phyloP scores from a whole-genome alignment of 768 basidiomycete species.

The Macrocybe gigantea region DNA sequence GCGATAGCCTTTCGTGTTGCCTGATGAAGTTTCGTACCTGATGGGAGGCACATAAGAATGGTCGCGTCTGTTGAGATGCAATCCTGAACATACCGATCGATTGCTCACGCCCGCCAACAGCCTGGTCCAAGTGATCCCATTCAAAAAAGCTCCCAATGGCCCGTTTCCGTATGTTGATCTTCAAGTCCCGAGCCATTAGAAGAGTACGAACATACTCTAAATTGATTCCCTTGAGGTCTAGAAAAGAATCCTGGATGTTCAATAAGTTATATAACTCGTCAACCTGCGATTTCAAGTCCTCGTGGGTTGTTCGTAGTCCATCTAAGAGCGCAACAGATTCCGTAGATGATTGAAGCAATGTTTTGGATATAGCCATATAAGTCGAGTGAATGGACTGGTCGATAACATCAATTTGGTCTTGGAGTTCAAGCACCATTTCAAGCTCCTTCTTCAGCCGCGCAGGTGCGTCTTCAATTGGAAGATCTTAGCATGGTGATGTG shows the following conservation, averaged over 20 bases:
- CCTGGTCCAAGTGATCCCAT: constrained; percentile 28
- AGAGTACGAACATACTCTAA: constrained; percentile 24
- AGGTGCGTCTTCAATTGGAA: constrained; percentile 18
- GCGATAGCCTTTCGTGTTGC: constrained; percentile 22
- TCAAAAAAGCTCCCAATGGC: constrained; percentile 29
- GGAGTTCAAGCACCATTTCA: constrained; percentile 22
- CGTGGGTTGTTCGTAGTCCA: constrained; percentile 15
- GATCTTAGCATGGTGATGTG: not conserved
- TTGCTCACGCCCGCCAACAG: constrained; percentile 21
- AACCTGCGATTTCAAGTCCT: constrained; percentile 13
- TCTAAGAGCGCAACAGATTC: constrained; percentile 10
- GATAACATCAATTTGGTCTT: constrained; percentile 16
- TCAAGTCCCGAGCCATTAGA: constrained; percentile 28
- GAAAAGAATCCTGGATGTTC: constrained; percentile 25
- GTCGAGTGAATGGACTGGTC: constrained; percentile 18
- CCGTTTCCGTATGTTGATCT: constrained; percentile 29
- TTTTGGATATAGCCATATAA: too few relatives aligned
- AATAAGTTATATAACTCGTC: constrained; percentile 27
- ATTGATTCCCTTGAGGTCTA: constrained; percentile 22
- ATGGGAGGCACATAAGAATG: too few relatives aligned
- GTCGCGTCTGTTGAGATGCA: not conserved
- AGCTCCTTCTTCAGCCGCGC: constrained; percentile 24
- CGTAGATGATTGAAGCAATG: not conserved
- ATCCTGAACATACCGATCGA: constrained; percentile 20
- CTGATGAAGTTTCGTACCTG: constrained; percentile 30